These are phyloP conservation scores for apple (Malus domestica) DNA, from an alignment of 306 rosid genomes.

Conservation along the genomic window ASM211411v1 NC_041798.1:40393001-40393500, in stretches of 20 bases:
- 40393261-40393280: constrained; percentile 42
- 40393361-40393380: constrained; percentile 93
- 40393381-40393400: constrained; percentile 74
- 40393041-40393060: constrained; percentile 53
- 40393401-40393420: constrained; percentile 91
- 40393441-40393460: constrained; percentile 67
- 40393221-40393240: neutral
- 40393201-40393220: neutral
- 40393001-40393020: constrained; percentile 71
- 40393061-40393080: constrained; percentile 62
- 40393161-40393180: constrained; percentile 90
- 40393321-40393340: constrained; percentile 50
- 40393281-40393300: constrained; percentile 93
- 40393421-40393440: constrained; percentile 78
- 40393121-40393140: constrained; percentile 81
- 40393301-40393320: constrained; percentile 67
- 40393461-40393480: constrained; percentile 90
- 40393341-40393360: constrained; percentile 65
- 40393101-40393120: constrained; percentile 77
- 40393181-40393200: constrained; percentile 59
- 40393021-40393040: constrained; percentile 58
- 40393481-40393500: neutral
- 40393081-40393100: constrained; percentile 69
- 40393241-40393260: neutral
- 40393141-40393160: constrained; percentile 93